These are phyloP conservation scores for Cryptococcus hybrid DNA, from an alignment of 1,284 basidiomycete genomes.

Conservation along the genomic window DNA sequence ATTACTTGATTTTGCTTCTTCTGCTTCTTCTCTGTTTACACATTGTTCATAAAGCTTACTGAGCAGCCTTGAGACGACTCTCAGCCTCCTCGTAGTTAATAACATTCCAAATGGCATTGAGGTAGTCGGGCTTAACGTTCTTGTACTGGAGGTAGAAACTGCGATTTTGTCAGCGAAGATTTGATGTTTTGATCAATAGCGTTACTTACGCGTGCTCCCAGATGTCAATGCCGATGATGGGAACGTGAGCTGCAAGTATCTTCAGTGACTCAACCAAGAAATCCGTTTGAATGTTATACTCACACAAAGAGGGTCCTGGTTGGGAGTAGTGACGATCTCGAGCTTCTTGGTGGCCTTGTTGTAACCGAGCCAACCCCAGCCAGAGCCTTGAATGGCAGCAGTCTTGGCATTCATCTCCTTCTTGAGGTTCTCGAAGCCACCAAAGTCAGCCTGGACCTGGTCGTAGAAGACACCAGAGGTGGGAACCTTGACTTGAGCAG, in stretches of 20 bases:
- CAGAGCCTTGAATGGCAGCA: conserved; percentile 93
- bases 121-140: conserved; percentile 85
- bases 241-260: conserved; percentile 63
- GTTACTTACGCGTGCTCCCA: conserved; percentile 58
- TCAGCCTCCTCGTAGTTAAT: conserved; percentile 91
- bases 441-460: conserved; percentile 81
- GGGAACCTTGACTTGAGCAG: conserved; percentile 61
- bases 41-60: conserved; percentile 9
- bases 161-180: conserved; percentile 20
- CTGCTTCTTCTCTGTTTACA: neutral
- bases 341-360: conserved; percentile 70
- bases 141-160: conserved; percentile 80
- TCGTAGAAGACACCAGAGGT: conserved; percentile 71
- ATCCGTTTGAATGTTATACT: conserved; percentile 12
- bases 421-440: conserved; percentile 70
- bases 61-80: conserved; percentile 63
- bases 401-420: conserved; percentile 82
- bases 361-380: conserved; percentile 98
- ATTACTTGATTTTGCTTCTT: neutral
- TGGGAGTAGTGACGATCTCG: conserved; percentile 85
- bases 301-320: conserved; percentile 91
- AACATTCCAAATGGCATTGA: conserved; percentile 87
- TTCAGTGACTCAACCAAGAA: neutral
- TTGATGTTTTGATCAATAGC: too few relatives aligned
- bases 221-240: conserved; percentile 94